Percentiles rank a stretch among this genome's conserved stretches.
Evolutionary conservation across 2,329 filamentous ascomycete genomes (phyloP).

Genomic region (Colletotrichum higginsianum): DNA sequence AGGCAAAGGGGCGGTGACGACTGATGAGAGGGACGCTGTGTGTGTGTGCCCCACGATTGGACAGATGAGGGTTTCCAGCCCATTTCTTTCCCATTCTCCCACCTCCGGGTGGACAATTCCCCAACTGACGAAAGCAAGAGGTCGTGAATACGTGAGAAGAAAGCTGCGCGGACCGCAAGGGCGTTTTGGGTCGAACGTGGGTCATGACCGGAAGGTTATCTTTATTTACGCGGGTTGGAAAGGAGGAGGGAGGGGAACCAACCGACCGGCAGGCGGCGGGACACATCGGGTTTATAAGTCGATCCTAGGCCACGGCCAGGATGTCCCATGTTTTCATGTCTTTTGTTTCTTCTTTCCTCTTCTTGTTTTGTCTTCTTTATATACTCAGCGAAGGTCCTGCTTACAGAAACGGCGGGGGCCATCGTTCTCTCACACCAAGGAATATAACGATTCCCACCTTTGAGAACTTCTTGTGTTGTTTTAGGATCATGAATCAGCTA

Average conservation of each 20-base stretch:
- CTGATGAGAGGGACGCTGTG: conserved; percentile 13
- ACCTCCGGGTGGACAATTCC: background rate
- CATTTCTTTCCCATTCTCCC: background rate
- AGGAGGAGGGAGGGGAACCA: background rate
- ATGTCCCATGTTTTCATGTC: conserved; percentile 6
- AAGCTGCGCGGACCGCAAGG: conserved; percentile 20
- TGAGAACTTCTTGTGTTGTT: background rate
- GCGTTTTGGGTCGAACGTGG: conserved; percentile 32
- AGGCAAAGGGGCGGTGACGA: conserved; percentile 9
- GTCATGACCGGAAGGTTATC: conserved; percentile 12
- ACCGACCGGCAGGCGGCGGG: background rate
- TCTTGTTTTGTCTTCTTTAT: background rate
- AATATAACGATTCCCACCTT: conserved; percentile 29
- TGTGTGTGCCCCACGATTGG: conserved; percentile 27
- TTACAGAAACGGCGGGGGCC: background rate
- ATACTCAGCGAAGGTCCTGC: background rate
- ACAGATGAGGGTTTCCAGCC: background rate
- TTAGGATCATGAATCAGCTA: too few relatives aligned
- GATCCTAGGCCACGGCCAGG: conserved; percentile 28
- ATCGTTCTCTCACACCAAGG: conserved; percentile 6
- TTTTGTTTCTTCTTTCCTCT: conserved; percentile 2
- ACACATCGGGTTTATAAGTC: background rate
- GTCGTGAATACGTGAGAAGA: background rate
- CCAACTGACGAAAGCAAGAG: conserved; percentile 14
- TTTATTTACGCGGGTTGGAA: conserved; percentile 27